phyloP scores from a whole-genome alignment of 163 green algal species.

The Coccomyxa subellipsoidea region DNA sequence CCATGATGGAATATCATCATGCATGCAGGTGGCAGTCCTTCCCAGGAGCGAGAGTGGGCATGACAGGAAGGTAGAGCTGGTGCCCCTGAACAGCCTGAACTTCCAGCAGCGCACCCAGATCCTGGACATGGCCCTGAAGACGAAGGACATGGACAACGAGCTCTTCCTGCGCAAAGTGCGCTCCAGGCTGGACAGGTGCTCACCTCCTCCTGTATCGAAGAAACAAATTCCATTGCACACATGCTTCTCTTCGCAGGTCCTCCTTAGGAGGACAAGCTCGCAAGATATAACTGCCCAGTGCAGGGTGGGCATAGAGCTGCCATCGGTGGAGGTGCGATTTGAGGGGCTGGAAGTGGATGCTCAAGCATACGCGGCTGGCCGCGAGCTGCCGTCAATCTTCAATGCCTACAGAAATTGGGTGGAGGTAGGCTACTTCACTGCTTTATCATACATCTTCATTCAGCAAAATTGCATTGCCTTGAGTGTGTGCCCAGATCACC shows the following conservation, averaged over 20 bases:
- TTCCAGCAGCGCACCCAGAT: constrained; percentile 47
- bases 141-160: constrained; percentile 12
- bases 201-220: not conserved
- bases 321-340: constrained; percentile 29
- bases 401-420: constrained; percentile 30
- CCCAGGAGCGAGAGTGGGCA: not conserved
- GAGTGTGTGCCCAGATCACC: too few relatives aligned
- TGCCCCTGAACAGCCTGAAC: constrained; percentile 19
- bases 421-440: not conserved
- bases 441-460: not conserved
- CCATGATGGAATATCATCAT: not conserved
- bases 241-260: too few relatives aligned
- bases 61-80: constrained; percentile 19
- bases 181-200: constrained; percentile 7
- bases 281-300: not conserved
- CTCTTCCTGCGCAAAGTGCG: constrained; percentile 6
- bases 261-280: too few relatives aligned
- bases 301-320: constrained; percentile 30
- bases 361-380: not conserved
- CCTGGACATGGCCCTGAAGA: constrained; percentile 30
- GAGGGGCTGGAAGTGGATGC: constrained; percentile 27
- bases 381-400: constrained; percentile 20
- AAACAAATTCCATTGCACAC: too few relatives aligned
- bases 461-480: not conserved
- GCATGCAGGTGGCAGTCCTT: not conserved